Evolutionary conservation across 768 basidiomycete species (phyloP).

Genomic region (Pholiota molesta): DNA sequence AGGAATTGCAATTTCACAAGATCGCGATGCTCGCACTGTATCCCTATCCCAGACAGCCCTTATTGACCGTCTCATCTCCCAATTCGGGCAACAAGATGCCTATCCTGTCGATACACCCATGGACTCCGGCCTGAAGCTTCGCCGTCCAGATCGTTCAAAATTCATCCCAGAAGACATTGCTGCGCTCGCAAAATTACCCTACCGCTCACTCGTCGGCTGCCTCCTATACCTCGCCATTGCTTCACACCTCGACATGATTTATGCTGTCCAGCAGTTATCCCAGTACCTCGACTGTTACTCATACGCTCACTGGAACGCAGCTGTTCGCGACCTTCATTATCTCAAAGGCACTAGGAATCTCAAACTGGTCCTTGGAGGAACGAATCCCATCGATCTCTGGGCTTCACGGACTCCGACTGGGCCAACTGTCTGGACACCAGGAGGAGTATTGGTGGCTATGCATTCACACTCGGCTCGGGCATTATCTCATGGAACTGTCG

Average conservation of each 20-base stretch:
- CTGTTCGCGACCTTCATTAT: constrained; percentile 23
- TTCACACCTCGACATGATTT: constrained; percentile 10
- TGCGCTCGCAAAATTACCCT: constrained; percentile 17
- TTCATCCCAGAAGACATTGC: constrained; percentile 6
- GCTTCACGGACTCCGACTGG: constrained; percentile 30
- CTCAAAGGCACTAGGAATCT: constrained; percentile 21
- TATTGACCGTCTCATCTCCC: constrained; percentile 31
- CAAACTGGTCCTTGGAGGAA: constrained; percentile 20
- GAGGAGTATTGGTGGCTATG: constrained; percentile 8
- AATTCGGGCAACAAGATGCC: constrained; percentile 28
- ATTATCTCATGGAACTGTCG: constrained; percentile 30
- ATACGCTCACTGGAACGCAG: constrained; percentile 29
- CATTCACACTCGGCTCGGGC: constrained; percentile 7
- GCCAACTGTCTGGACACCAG: constrained; percentile 16
- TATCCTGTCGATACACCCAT: constrained; percentile 29
- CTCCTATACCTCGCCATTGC: constrained; percentile 17
- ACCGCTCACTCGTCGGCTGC: constrained; percentile 21
- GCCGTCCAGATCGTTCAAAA: not conserved
- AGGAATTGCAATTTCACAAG: constrained; percentile 37
- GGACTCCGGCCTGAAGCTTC: constrained; percentile 28
- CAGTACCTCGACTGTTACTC: constrained; percentile 31
- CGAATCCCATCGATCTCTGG: constrained; percentile 19
- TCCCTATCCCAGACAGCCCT: constrained; percentile 26
- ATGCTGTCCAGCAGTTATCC: constrained; percentile 18
- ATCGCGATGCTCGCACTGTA: constrained; percentile 20